Conservation (phyloP, 345 rosid genomes). For the Corchorus capsularis region DNA sequence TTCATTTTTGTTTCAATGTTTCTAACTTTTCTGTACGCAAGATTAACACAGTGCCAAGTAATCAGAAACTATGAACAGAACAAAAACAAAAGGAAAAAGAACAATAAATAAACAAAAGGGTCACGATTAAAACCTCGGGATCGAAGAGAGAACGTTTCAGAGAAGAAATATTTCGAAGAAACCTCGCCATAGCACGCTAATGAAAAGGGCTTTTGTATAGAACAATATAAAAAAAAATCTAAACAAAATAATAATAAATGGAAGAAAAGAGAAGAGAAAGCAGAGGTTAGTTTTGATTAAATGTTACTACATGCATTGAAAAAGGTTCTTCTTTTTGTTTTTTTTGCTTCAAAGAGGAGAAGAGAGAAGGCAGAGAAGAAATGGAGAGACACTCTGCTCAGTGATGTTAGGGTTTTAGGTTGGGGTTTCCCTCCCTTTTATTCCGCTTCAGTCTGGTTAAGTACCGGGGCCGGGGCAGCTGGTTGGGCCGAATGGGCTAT, state of each 20-base stretch:
- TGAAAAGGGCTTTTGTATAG: neutral
- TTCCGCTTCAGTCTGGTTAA: neutral
- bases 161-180: constrained; percentile 50
- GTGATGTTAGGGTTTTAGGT: constrained; percentile 11
- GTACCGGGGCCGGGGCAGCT: neutral
- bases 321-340: neutral
- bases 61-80: neutral
- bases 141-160: constrained; percentile 41
- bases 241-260: too few relatives aligned
- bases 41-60: neutral
- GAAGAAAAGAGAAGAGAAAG: neutral
- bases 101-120: neutral
- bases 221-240: neutral
- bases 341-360: neutral
- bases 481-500: neutral
- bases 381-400: neutral
- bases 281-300: neutral
- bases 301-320: constrained; percentile 15
- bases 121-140: constrained; percentile 41
- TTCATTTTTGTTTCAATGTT: neutral
- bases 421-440: constrained; percentile 40
- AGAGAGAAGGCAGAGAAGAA: neutral
- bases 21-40: neutral
- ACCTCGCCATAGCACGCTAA: constrained; percentile 53
- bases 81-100: constrained; percentile 1